Evolutionary conservation across 169 alveolate species (phyloP).

Genomic region (Cryptosporidium sp.): DNA sequence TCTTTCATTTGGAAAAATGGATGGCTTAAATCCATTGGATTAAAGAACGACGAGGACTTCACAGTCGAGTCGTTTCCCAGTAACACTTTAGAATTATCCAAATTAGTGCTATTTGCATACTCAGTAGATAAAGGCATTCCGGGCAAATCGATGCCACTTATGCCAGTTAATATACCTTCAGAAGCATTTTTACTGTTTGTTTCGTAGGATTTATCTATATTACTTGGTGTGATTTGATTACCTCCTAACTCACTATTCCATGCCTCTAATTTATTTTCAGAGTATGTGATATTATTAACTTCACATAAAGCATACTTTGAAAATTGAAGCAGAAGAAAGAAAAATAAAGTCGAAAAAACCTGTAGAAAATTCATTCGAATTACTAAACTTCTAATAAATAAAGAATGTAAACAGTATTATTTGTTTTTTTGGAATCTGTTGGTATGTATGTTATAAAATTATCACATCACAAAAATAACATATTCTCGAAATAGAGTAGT

Average conservation of each 20-base stretch:
- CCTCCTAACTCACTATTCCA: neutral
- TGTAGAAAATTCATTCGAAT: conserved; percentile 25
- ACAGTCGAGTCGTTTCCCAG: neutral
- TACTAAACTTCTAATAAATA: neutral
- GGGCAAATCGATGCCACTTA: neutral
- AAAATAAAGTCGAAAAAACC: conserved; percentile 13
- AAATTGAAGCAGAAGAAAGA: conserved; percentile 23
- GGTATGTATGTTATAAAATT: conserved; percentile 22
- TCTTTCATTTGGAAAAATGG: conserved; percentile 45
- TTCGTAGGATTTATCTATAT: neutral
- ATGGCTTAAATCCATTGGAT: conserved; percentile 16
- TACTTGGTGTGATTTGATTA: neutral
- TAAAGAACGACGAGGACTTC: conserved; percentile 22
- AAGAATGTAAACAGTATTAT: neutral
- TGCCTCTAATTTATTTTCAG: neutral
- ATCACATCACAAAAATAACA: neutral
- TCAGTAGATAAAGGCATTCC: neutral
- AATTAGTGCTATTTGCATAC: neutral
- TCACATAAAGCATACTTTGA: conserved; percentile 22
- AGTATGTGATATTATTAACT: neutral
- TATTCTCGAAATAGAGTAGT: conserved; percentile 28
- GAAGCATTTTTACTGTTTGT: neutral
- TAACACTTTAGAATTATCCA: neutral
- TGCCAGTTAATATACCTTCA: neutral
- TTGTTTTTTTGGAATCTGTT: neutral